Base-by-base conservation (phyloP, 306 rosid species). In the Castanospermum australe region DNA sequence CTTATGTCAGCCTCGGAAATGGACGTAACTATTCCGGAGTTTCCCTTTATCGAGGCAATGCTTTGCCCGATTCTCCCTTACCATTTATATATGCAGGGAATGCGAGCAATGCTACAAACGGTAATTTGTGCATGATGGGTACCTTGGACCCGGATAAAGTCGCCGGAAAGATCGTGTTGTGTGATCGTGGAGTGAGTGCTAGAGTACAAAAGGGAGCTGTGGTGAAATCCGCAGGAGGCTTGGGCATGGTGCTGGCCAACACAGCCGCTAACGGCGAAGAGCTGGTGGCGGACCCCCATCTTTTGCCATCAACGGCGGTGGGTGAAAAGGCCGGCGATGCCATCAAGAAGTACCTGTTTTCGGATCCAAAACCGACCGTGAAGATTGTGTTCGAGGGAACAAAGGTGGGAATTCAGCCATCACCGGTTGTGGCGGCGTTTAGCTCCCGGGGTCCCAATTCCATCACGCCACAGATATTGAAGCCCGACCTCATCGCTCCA, bases 381-480 rank as follows among this genome's bases (percentile, higher is more conserved):
- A 82, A 84, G 64, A 88, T 94, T 59, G 2, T 84, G 3, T 94
- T 92, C 51, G 87, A 92, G 54, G 99, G 97, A 2, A 94, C 99
- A 0, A 94, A 92, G 51, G 83, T 94, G 0, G 93, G 95, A 14
- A 79, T 94, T 76, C 77, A 94, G 82, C 99, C 99, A 0, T 92
- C 99, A 0, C 99, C 99, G 17, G 97, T 92, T 4, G 97, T 94
- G 0, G 99, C 99, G 1, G 97, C 99, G 44, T 94, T 92, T 14
- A 94, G 99, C 7, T 92, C 99, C 0, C 81, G 99, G 0, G 99
- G 99, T 0, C 99, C 99, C 0, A 94, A 89, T 30, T 67, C 91
- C 1, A 67, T 94, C 79, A 87, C 92, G 0, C 82, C 91, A 1
- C 87, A 87, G 81, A 68, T 94, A 32, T 77, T 94, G 47, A 94